These are phyloP conservation scores for Penicillium bialowiezense DNA, from an alignment of 495 filamentous ascomycete species.

Conservation along the genomic window DNA sequence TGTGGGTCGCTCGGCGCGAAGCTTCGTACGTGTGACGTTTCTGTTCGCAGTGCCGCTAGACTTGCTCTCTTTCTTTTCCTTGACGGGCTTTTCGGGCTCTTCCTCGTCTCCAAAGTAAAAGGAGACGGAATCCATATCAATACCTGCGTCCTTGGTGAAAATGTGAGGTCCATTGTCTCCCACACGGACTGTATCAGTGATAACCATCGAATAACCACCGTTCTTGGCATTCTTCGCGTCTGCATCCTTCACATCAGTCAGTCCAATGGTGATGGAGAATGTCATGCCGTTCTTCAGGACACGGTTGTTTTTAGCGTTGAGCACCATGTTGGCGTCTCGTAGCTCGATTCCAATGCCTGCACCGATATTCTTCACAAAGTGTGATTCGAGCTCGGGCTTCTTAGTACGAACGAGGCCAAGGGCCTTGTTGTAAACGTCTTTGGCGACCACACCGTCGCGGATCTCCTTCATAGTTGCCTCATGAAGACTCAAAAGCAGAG, in stretches of 20 bases:
- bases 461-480: slow-evolving; percentile 85
- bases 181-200: slow-evolving; percentile 92
- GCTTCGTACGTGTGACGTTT: slow-evolving; percentile 90
- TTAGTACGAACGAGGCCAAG: slow-evolving; percentile 71
- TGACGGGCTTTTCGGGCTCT: slow-evolving; percentile 56
- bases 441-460: slow-evolving; percentile 79
- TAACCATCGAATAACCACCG: slow-evolving; percentile 80
- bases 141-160: slow-evolving; percentile 89
- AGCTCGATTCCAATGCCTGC: slow-evolving; percentile 90
- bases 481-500: slow-evolving; percentile 81
- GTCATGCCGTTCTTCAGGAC: slow-evolving; percentile 96
- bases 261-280: slow-evolving; percentile 79
- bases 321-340: slow-evolving; percentile 71
- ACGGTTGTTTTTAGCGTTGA: slow-evolving; percentile 81
- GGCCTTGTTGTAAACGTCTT: slow-evolving; percentile 91
- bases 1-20: slow-evolving; percentile 83
- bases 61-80: slow-evolving; percentile 76
- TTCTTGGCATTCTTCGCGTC: slow-evolving; percentile 81
- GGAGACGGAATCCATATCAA: slow-evolving; percentile 84
- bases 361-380: slow-evolving; percentile 88
- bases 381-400: slow-evolving; percentile 89
- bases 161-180: slow-evolving; percentile 68
- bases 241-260: slow-evolving; percentile 81
- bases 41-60: slow-evolving; percentile 81
- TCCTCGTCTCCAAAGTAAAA: slow-evolving; percentile 98